Evolutionary conservation across 2,329 filamentous ascomycete species (phyloP).

Genomic region (Bertia moriformis): DNA sequence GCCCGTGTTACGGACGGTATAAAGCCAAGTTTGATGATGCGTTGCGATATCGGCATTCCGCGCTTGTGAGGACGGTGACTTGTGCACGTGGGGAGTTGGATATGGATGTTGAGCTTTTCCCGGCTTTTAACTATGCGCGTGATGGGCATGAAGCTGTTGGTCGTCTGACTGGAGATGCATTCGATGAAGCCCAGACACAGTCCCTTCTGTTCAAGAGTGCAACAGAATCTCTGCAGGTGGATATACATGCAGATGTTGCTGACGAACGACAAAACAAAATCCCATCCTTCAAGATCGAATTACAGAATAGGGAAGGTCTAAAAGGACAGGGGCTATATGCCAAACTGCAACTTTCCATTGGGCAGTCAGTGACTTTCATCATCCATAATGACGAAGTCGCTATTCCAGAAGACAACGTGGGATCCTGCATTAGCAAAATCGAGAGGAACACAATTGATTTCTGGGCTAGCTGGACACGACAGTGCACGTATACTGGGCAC

Average conservation of each 20-base stretch:
- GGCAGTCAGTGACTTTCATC: constrained; percentile 19
- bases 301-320: background rate
- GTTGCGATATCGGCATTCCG: constrained; percentile 39
- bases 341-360: background rate
- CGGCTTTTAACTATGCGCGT: constrained; percentile 56
- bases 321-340: background rate
- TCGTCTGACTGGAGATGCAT: too few relatives aligned
- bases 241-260: background rate
- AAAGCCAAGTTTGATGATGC: constrained; percentile 53
- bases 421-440: constrained; percentile 36
- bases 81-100: background rate
- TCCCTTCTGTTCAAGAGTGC: constrained; percentile 28
- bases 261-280: background rate
- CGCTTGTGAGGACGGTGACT: constrained; percentile 37
- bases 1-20: constrained; percentile 35
- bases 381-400: constrained; percentile 51
- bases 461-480: constrained; percentile 62
- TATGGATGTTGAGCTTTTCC: constrained; percentile 54
- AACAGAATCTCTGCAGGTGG: constrained; percentile 18
- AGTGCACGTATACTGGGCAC: constrained; percentile 55
- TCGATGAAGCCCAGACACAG: constrained; percentile 21
- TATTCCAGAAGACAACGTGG: constrained; percentile 42
- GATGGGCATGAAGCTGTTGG: constrained; percentile 39
- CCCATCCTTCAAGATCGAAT: background rate
- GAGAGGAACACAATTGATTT: constrained; percentile 45